Evolutionary conservation across 768 basidiomycete species (phyloP).

Genomic region (Zangia roseola): DNA sequence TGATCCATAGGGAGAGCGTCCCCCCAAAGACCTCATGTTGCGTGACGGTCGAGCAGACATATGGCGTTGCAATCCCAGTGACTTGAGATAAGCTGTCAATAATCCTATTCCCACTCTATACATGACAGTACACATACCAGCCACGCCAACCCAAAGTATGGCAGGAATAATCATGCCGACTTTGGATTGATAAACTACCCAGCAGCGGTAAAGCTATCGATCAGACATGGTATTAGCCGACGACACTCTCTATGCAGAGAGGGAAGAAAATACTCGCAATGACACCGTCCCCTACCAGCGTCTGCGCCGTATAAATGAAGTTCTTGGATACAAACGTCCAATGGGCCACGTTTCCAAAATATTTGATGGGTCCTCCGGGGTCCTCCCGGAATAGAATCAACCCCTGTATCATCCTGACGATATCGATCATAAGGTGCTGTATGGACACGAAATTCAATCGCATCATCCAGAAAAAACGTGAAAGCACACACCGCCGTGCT

Average conservation of each 20-base stretch:
- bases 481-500: slow-evolving; percentile 29
- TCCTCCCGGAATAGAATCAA: slow-evolving; percentile 21
- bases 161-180: slow-evolving; percentile 26
- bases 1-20: slow-evolving; percentile 33
- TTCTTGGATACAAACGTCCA: slow-evolving; percentile 31
- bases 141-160: slow-evolving; percentile 30
- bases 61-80: slow-evolving; percentile 19
- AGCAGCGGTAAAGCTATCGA: slow-evolving; percentile 28
- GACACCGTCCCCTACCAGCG: slow-evolving; percentile 30
- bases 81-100: slow-evolving; percentile 5
- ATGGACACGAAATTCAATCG: not conserved
- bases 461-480: not conserved
- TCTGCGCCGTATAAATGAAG: slow-evolving; percentile 23
- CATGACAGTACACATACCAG: slow-evolving; percentile 13
- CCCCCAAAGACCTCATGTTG: slow-evolving; percentile 26
- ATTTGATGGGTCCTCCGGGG: slow-evolving; percentile 21
- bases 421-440: slow-evolving; percentile 28
- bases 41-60: slow-evolving; percentile 9
- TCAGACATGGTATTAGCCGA: not conserved
- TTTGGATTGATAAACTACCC: slow-evolving; percentile 33
- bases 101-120: not conserved
- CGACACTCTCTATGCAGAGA: not conserved
- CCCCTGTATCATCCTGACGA: slow-evolving; percentile 26
- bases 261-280: slow-evolving; percentile 17
- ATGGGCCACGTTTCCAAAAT: slow-evolving; percentile 26